Base-by-base conservation (phyloP, 192 early-diverging fungal species). In the Coemansia furcata region DNA sequence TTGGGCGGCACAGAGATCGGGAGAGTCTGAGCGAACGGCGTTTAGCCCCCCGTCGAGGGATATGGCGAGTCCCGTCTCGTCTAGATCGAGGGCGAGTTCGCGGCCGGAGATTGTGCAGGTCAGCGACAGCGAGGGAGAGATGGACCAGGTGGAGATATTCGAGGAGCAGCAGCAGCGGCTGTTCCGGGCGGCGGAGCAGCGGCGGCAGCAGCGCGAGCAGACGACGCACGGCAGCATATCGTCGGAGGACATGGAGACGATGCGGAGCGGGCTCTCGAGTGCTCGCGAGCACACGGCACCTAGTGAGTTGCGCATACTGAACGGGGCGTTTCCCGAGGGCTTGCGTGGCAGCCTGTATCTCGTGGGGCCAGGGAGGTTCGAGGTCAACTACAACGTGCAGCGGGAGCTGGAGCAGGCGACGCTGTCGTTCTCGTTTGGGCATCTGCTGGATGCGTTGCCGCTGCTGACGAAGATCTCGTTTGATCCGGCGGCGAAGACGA, bases 371-470 rank as follows among this genome's bases (percentile, higher is more conserved):
- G 91, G 89, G 21, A 84, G 76, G 7, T 85, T 87, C 60, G 91
- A 91, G 55, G 72, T 91, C 55, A 87, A 80, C 43, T 91, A 89
- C 40, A 85, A 81, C 17, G 84, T 86, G 36, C 78, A 87, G 52
- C 86, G 89, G 6, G 83, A 87, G 42, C 73, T 84, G 10, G 86
- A 91, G 79, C 88, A 85, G 62, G 89, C 84, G 8, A 91, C 89
- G n/a, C 83, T 83, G 8, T 83, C 77, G 21, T 92, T 88, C 60
- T 74, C 78, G 3, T 91, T 89, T 60, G 89, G 86, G 12, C 88
- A 91, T 66, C 86, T 88, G 79, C 87, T 92, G 78, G 91, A 92
- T 67, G 85, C 87, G 46, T 76, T 90, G 65, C 91, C 91, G 26
- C 76, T 91, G 14, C 84, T 92, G 46, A 90, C 86, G 60, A 85